These are phyloP conservation scores for Melanogaster broomeanus DNA, from an alignment of 768 basidiomycete species.

Conservation along the genomic window DNA sequence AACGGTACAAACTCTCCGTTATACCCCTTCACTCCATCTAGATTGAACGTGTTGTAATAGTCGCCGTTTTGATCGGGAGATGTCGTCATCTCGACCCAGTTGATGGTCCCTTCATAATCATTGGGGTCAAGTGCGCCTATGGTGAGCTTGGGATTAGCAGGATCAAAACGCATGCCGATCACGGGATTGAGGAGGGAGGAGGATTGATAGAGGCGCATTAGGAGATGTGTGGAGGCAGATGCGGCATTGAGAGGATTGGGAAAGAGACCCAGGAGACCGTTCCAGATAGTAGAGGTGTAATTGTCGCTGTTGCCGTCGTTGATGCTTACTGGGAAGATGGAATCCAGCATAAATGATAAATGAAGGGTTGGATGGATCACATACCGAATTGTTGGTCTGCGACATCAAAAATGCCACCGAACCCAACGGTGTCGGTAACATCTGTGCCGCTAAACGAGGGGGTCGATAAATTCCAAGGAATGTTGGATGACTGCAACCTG, in stretches of 20 bases:
- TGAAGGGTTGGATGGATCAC: neutral
- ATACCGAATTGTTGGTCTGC: constrained; percentile 16
- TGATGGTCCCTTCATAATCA: constrained; percentile 33
- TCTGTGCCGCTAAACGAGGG: constrained; percentile 19
- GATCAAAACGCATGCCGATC: constrained; percentile 30
- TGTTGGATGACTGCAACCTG: constrained; percentile 15
- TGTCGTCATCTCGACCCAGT: constrained; percentile 27
- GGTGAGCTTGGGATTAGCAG: constrained; percentile 29
- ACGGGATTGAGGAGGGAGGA: constrained; percentile 32
- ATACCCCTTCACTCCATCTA: constrained; percentile 33
- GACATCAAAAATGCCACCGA: constrained; percentile 18
- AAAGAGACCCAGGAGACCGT: constrained; percentile 27
- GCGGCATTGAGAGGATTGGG: constrained; percentile 22
- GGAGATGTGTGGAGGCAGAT: constrained; percentile 6
- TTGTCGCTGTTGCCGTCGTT: constrained; percentile 21
- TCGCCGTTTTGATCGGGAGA: constrained; percentile 16
- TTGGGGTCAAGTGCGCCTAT: constrained; percentile 33
- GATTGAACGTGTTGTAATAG: constrained; percentile 19
- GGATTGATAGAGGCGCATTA: constrained; percentile 20
- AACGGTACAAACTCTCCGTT: constrained; percentile 26
- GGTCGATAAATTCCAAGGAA: constrained; percentile 10
- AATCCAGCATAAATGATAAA: neutral
- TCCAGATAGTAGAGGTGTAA: constrained; percentile 8
- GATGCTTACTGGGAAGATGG: constrained; percentile 19
- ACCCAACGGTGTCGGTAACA: constrained; percentile 19